Evolutionary conservation across 345 rosid species (phyloP), one percentile per base, ranked within the genome.

Genomic region (Abelmoschus esculentus): DNA sequence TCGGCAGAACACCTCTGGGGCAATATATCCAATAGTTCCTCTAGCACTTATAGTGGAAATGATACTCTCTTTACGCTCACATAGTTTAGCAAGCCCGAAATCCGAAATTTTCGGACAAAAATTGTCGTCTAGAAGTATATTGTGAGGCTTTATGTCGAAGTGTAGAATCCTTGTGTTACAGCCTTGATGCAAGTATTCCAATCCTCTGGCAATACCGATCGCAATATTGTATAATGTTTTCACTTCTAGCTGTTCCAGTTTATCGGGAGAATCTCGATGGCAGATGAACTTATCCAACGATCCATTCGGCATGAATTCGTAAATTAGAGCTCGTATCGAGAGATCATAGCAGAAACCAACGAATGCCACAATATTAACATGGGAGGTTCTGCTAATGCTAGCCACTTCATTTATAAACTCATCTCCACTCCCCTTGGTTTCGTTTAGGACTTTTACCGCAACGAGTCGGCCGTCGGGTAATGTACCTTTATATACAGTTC

Each of bases 31-130:
- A 0, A 38, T 1, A 0, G 80, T 79, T 3, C 80, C 77, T 61
- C 83, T 72, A 1, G 70, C 70, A 13, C 66, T 67, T 7, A 72
- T 42, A 66, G 73, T 60, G 2, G 84, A 75, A 1, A 77, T 34
- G 1, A 66, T 42, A 22, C 79, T 77, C 18, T 75, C 79, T 29
- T 49, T 67, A 6, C 26, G 62, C 34, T 60, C 53, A 55, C 81
- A 80, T 31, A 69, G 58, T 58, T 81, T 75, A n/a, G 84, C 75
- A 2, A 80, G 84, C 2, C 84, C 81, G 6, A 80, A 80, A 53
- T 80, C 83, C 1, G 75, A 70, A 3, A 77, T 72, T 14, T 77
- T 80, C 0, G 81, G 84, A 38, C 6, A 32, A 46, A 80, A 77
- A 4, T 74, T 17, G 7, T 65, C 57, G 19, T 80, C 73, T 3